These are phyloP conservation scores for Tirmania nivea DNA, from an alignment of 495 filamentous ascomycete species.

Conservation along the genomic window DNA sequence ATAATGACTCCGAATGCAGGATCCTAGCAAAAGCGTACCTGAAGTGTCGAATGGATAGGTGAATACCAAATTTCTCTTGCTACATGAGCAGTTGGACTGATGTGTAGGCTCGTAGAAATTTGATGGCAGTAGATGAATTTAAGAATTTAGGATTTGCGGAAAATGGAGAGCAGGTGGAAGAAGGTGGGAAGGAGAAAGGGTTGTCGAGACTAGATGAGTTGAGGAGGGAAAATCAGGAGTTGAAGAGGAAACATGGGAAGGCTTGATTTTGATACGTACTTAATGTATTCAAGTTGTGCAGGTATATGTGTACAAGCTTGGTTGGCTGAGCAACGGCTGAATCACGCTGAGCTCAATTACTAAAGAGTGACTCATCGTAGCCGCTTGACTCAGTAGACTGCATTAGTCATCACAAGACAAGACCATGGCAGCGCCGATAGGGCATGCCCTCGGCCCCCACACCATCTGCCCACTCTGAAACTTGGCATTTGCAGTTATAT, in stretches of 20 bases:
- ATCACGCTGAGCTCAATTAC: too few relatives aligned
- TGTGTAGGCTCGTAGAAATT: conserved; percentile 35
- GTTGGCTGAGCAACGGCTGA: too few relatives aligned
- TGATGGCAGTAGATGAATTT: conserved; percentile 88
- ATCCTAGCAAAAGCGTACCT: conserved; percentile 71
- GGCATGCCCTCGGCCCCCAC: too few relatives aligned
- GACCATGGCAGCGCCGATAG: too few relatives aligned
- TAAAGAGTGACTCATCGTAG: too few relatives aligned
- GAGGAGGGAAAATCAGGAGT: conserved; percentile 11
- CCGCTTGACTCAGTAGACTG: too few relatives aligned
- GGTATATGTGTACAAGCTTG: too few relatives aligned
- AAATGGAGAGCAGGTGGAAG: background rate
- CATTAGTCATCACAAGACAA: too few relatives aligned
- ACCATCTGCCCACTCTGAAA: too few relatives aligned
- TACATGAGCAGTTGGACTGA: background rate
- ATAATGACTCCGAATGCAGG: conserved; percentile 71
- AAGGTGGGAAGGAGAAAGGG: background rate
- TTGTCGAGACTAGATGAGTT: conserved; percentile 11
- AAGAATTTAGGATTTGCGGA: conserved; percentile 74
- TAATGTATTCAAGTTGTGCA: too few relatives aligned
- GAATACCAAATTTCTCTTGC: conserved; percentile 20
- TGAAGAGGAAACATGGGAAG: conserved; percentile 7
- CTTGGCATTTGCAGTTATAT: too few relatives aligned
- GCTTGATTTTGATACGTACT: background rate
- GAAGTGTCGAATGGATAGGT: conserved; percentile 86